Base-by-base conservation (phyloP, 768 basidiomycete genomes). In the Chalciporus chontae region DNA sequence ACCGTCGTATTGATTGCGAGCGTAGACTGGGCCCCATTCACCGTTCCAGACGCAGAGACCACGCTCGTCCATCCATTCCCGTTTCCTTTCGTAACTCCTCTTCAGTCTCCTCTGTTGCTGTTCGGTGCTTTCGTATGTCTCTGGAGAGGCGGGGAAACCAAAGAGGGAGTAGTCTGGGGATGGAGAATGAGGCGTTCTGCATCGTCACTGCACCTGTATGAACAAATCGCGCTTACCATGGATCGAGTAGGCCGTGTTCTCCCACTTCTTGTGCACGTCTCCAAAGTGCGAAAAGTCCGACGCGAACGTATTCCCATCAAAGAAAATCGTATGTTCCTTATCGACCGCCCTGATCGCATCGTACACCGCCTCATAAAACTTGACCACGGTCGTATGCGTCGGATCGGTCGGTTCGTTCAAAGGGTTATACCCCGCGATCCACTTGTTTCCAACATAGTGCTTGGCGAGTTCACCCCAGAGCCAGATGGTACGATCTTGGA, bases 361-460 rank as follows among this genome's bases (percentile, higher is more conserved):
- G 68, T 90, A 77, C 21, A 88, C 73, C 15, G 79, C 71, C 57
- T 81, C 76, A 69, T 91, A 91, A 71, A 85, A 90, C 7, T 54
- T 64, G 53, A 90, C 60, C 46, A 93, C 69, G 41, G 83, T 73
- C 10, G 71, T 76, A 65, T 88, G 86, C 42, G 79, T 71, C 14
- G 81, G 71, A 62, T 91, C 90, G 3, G 88, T 81, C 32, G 68
- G 84, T 69, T 93, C 90, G 76, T 92, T 94, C 41, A 93, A 72
- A 4, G 84, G 86, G 67, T 92, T 92, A 70, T 88, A 93, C 15
- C 90, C 87, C 2, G 88, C 90, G 51, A 92, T 82, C 89, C 89
- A 90, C 53, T 79, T 75, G 67, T 92, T 87, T 50, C 72, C 76
- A 55, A 76, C 83, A 74, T 91, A 90, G 65, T 87, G 87, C 59